Percentiles rank a stretch among this genome's conserved stretches.
Evolutionary conservation across 1,139 yeast species (phyloP).

Genomic region (Zygosaccharomyces sapae): DNA sequence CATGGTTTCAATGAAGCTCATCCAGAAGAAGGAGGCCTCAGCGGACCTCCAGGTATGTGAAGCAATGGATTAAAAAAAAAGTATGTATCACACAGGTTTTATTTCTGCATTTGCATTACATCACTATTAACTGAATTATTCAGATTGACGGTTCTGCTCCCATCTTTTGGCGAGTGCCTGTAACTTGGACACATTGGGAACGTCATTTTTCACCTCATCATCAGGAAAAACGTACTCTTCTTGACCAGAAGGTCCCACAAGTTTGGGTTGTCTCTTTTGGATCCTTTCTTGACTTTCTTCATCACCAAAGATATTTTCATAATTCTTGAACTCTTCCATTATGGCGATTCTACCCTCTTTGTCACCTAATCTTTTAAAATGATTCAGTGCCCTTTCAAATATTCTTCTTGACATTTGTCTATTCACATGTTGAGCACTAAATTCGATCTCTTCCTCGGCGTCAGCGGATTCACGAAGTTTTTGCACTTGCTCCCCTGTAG

Average conservation of each 20-base stretch:
- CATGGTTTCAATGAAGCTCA: slow-evolving; percentile 3
- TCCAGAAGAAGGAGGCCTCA: slow-evolving; percentile 3
- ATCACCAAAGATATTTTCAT: slow-evolving; percentile 64
- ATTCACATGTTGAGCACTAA: slow-evolving; percentile 50
- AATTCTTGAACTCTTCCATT: slow-evolving; percentile 60
- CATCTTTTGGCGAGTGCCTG: slow-evolving; percentile 63
- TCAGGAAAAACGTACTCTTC: slow-evolving; percentile 70
- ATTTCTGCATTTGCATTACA: neutral
- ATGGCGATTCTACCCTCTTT: slow-evolving; percentile 50
- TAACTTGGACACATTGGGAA: slow-evolving; percentile 46
- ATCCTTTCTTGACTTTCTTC: slow-evolving; percentile 40
- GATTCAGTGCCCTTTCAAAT: slow-evolving; percentile 52
- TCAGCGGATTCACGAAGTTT: slow-evolving; percentile 4
- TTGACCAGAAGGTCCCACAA: slow-evolving; percentile 47
- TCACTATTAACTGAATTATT: slow-evolving; percentile 5
- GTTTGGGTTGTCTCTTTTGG: slow-evolving; percentile 54
- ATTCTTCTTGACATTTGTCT: slow-evolving; percentile 49
- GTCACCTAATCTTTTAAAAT: slow-evolving; percentile 40
- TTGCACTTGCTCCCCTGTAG: slow-evolving; percentile 47
- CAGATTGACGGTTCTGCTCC: slow-evolving; percentile 30
- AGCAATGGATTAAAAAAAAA: slow-evolving; percentile 1
- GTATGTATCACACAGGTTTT: slow-evolving; percentile 10
- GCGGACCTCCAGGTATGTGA: slow-evolving; percentile 32
- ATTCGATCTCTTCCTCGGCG: slow-evolving; percentile 48
- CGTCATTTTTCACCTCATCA: slow-evolving; percentile 39